Evolutionary conservation across 768 basidiomycete genomes (phyloP).

Genomic region (Gymnopilus dilepis): DNA sequence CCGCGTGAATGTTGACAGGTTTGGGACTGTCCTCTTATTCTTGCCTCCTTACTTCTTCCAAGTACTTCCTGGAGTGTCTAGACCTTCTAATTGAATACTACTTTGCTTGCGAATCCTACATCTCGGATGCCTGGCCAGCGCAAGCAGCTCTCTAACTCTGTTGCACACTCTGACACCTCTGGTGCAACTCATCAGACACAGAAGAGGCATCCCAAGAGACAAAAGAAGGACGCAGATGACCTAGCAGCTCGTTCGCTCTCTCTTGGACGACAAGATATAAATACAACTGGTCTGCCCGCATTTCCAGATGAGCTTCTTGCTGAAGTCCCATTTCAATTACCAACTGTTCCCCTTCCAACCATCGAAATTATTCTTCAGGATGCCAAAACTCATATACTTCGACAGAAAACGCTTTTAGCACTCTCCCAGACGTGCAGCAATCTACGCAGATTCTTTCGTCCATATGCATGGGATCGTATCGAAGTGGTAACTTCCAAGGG

Average conservation of each 20-base stretch:
- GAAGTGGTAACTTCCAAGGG: conserved; percentile 10
- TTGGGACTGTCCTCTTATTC: too few species aligned
- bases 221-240: too few species aligned
- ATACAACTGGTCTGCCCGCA: neutral
- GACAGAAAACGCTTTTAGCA: conserved; percentile 7
- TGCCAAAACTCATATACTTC: neutral
- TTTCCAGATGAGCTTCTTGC: conserved; percentile 7
- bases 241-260: neutral
- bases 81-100: too few species aligned
- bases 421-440: conserved; percentile 19
- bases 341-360: conserved; percentile 7
- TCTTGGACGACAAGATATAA: neutral
- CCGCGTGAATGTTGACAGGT: conserved; percentile 10
- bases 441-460: conserved; percentile 16
- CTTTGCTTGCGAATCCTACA: neutral
- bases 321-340: conserved; percentile 2
- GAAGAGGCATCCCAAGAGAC: neutral
- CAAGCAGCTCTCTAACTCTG: neutral
- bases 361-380: neutral
- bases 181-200: neutral
- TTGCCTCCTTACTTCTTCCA: too few species aligned
- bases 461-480: conserved; percentile 18
- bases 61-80: too few species aligned
- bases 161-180: neutral
- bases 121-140: neutral